A percentile compares a stretch with the other conserved stretches of the same genome.
Conservation (phyloP, 2,329 filamentous ascomycete genomes). For the Leptoxyphium fumago region DNA sequence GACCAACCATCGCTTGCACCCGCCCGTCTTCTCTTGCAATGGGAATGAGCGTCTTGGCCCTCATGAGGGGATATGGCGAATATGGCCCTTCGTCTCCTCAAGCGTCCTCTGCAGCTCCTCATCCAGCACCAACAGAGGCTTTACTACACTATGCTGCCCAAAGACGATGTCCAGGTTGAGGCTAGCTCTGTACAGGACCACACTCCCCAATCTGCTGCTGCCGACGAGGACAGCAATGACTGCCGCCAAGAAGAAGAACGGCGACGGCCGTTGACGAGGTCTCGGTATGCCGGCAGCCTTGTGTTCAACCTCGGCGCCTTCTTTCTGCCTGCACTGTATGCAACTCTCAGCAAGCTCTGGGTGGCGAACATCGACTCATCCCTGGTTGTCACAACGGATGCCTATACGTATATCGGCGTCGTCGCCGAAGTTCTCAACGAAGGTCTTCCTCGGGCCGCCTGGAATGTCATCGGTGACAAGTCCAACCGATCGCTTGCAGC, state of each 20-base stretch:
- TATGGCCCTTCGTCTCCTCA: not conserved
- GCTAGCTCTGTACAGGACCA: not conserved
- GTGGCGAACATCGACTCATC: constrained; percentile 51
- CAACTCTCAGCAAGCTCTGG: constrained; percentile 56
- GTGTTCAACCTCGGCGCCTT: constrained; percentile 50
- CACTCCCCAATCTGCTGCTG: no score
- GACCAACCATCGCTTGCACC: no score
- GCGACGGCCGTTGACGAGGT: not conserved
- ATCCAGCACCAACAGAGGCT: not conserved
- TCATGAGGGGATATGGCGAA: not conserved
- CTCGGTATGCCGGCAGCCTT: constrained; percentile 40
- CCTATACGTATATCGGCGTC: constrained; percentile 55
- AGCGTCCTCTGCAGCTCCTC: not conserved
- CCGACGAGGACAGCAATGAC: no score
- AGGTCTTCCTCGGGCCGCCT: constrained; percentile 53
- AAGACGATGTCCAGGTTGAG: not conserved
- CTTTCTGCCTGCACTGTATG: constrained; percentile 50
- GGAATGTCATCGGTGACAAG: constrained; percentile 53
- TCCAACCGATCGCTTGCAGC: constrained; percentile 35
- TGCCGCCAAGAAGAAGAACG: no score
- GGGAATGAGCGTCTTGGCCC: not conserved
- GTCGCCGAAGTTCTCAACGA: constrained; percentile 58
- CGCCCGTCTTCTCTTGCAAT: no score
- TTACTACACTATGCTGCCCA: not conserved
- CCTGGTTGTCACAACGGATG: constrained; percentile 48